Evolutionary conservation across 345 rosid genomes (phyloP), one percentile per base, ranked within the genome.

Genomic region (Populus simonii): DNA sequence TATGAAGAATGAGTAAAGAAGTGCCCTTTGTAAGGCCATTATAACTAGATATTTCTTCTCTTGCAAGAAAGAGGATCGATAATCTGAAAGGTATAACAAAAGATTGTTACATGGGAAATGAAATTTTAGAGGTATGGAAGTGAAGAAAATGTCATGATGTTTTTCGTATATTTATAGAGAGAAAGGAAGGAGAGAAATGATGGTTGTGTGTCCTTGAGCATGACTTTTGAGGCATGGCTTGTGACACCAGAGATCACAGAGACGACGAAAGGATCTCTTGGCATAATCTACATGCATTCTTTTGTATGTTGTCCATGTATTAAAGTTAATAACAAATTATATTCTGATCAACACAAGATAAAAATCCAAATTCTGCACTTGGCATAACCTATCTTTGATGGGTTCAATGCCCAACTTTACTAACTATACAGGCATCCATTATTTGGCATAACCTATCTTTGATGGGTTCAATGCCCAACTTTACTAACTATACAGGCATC

Each of bases 221-320:
- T 25, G 59, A 66, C 78, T 68, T n/a, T 31, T 12, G 74, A 68
- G 83, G 82, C 68, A 85, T 83, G 89, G 88, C 27, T 47, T 62
- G 29, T 66, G 80, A 63, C 43, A 23, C 38, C 43, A 81, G 84
- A 85, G 81, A 76, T 33, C 36, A 33, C 47, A 81, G 67, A 81
- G 81, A 88, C 86, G 80, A 88, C 86, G 85, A 78, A 84, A 84
- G n/a, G 61, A 81, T 76, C 82, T 82, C 85, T 78, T 49, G 11
- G 51, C 63, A 73, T 65, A 38, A 62, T 55, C 63, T 59, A 23
- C 63, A 8, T 59, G 63, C 63, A 59, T 9, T n/a, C 27, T 8
- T 59, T 3, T 59, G 11, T n/a, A 3, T 11, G 2, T n/a, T 3
- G 7, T 9, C 63, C 63, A 57, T 57, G 23, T 3, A 25, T n/a